These are phyloP conservation scores for Penicillium sp. DNA, from an alignment of 2,329 filamentous ascomycete species.

Conservation along the genomic window DNA sequence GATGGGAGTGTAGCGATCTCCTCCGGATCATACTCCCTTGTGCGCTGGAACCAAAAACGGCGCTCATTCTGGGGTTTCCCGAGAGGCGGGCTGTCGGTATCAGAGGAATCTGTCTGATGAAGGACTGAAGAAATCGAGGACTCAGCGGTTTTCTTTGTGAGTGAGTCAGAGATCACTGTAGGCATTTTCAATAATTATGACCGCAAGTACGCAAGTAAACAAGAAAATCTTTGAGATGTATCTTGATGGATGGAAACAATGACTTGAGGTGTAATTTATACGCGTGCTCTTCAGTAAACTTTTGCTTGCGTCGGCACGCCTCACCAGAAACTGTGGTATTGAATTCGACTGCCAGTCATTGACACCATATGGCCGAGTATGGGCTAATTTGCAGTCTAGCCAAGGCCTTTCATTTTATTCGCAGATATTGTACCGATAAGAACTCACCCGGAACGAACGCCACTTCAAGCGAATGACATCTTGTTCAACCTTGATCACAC, in stretches of 20 bases:
- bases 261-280: not conserved
- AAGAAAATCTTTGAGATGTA: not conserved
- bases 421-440: conserved; percentile 1
- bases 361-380: conserved; percentile 18
- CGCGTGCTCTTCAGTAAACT: not conserved
- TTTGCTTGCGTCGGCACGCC: not conserved
- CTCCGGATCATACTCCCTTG: conserved; percentile 29
- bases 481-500: conserved; percentile 13
- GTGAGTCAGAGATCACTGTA: conserved; percentile 2
- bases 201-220: not conserved
- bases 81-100: conserved; percentile 13
- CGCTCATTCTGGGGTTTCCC: conserved; percentile 26
- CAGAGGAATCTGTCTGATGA: conserved; percentile 8
- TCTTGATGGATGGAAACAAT: too few relatives aligned
- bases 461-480: conserved; percentile 7
- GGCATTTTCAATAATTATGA: not conserved
- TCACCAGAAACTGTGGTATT: not conserved
- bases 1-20: conserved; percentile 49
- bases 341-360: conserved; percentile 4
- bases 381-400: not conserved
- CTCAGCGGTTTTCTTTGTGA: conserved; percentile 7
- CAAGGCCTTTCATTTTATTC: not conserved
- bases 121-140: not conserved
- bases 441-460: not conserved
- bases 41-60: conserved; percentile 37